Base-by-base conservation (phyloP, 345 rosid species). In the Populus davidiana region DNA sequence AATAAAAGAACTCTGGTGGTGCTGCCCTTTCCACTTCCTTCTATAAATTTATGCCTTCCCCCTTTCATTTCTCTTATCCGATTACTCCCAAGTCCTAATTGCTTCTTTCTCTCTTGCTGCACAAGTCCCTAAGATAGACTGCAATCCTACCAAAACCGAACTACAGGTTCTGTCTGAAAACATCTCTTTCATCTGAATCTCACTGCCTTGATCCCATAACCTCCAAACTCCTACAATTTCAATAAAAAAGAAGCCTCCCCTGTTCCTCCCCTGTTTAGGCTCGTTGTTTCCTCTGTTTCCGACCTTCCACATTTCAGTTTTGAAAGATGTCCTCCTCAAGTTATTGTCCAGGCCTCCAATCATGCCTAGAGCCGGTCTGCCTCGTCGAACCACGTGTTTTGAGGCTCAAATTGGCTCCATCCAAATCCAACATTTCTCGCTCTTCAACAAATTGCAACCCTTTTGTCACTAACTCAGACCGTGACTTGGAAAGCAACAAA, bases 301-400 rank as follows among this genome's bases (percentile, higher is more conserved):
- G 23, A 8, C 21, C 43, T 56, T 23, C 27, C 31, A n/a, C 62
- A 27, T 20, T 71, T 64, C 77, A 29, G 8, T 44, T 70, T 27
- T 36, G 66, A 82, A 70, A 69, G 77, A 88, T 88, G 86, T 72
- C 83, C n/a, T 79, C 89, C 13, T 86, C 91, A 62, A 85, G 79
- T 63, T 78, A 73, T n/a, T 76, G 80, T 76, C 91, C 84, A 77
- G 91, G 85, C 43, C 81, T 87, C 69, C 90, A 87, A 74, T 84
- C 91, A 41, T 84, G 89, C 83, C 85, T 84, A 33, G 93, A 88
- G 76, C 88, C 88, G 6, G 9, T 54, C 14, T 29, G 21, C 49
- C 35, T 61, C 6, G 75, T 69, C 4, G 87, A 84, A 64, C 84
- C 86, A 39, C 82, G 84, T 49, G 77, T 82, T 81, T 71, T 76